A percentile compares a stretch with the other conserved stretches of the same genome.
These are phyloP conservation scores for Saccharomyces hybrid DNA, from an alignment of 1,139 yeast genomes.

Conservation along the genomic window DNA sequence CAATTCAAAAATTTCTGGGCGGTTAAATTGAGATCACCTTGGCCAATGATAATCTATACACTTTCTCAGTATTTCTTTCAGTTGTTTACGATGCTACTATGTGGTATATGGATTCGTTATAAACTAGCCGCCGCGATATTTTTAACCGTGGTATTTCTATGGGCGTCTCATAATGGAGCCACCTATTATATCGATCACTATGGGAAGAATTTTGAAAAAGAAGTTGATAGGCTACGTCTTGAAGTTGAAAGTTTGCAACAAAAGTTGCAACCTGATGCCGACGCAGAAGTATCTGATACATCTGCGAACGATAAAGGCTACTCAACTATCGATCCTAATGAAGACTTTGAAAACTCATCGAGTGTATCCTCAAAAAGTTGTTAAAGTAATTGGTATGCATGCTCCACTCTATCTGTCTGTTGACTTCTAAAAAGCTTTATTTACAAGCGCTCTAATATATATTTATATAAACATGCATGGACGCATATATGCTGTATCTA, in stretches of 20 bases:
- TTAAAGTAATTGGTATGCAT: no score
- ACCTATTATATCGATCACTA: slow-evolving; percentile 88
- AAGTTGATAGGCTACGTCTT: slow-evolving; percentile 58
- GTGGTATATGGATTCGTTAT: slow-evolving; percentile 77
- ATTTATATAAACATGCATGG: no score
- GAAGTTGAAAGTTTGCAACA: slow-evolving; percentile 57
- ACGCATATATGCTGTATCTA: no score
- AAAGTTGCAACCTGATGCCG: slow-evolving; percentile 7
- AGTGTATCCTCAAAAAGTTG: no score
- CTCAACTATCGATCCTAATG: no score
- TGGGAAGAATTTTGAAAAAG: slow-evolving; percentile 79
- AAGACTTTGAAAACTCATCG: no score
- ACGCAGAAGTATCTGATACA: no score
- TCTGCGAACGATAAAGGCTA: no score
- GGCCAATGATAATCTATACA: slow-evolving; percentile 81
- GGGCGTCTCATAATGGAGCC: slow-evolving; percentile 90
- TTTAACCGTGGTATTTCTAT: slow-evolving; percentile 60
- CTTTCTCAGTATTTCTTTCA: slow-evolving; percentile 84
- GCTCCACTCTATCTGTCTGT: no score
- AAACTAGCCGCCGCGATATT: slow-evolving; percentile 61
- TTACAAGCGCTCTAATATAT: no score
- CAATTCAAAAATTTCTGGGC: slow-evolving; percentile 62
- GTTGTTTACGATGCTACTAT: slow-evolving; percentile 73
- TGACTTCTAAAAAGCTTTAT: no score
- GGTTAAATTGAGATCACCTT: slow-evolving; percentile 77